phyloP scores from a whole-genome alignment of 2,329 filamentous ascomycete genomes.

The Monosporascus sp. region DNA sequence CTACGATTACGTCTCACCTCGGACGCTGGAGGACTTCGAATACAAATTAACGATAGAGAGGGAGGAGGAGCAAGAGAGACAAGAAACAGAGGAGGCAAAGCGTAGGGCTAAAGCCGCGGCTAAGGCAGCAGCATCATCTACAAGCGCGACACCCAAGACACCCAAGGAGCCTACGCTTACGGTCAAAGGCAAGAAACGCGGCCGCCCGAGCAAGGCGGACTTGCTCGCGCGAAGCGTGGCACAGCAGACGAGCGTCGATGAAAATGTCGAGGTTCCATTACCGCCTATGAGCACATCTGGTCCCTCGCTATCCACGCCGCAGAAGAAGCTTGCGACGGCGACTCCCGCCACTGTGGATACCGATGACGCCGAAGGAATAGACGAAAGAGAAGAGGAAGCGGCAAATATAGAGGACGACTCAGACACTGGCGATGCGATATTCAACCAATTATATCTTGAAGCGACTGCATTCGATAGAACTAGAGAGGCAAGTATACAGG shows the following conservation, averaged over 20 bases:
- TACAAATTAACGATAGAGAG: constrained; percentile 36
- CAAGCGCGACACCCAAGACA: constrained; percentile 2
- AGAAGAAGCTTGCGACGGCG: constrained; percentile 22
- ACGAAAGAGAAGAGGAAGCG: constrained; percentile 10
- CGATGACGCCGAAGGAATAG: constrained; percentile 13
- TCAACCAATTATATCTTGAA: constrained; percentile 20
- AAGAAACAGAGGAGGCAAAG: constrained; percentile 17
- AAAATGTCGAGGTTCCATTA: constrained; percentile 21
- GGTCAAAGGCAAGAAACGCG: constrained; percentile 13
- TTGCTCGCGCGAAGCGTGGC: constrained; percentile 15
- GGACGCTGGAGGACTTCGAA: constrained; percentile 53
- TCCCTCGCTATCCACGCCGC: constrained; percentile 34
- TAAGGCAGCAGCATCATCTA: constrained; percentile 3
- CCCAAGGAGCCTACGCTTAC: constrained; percentile 1
- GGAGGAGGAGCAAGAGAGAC: constrained; percentile 30
- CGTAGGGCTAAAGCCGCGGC: constrained; percentile 13
- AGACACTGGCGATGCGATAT: constrained; percentile 22
- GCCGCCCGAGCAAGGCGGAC: constrained; percentile 24
- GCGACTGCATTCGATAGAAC: constrained; percentile 2
- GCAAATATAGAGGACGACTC: constrained; percentile 16
- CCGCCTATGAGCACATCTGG: constrained; percentile 23
- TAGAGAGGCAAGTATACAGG: not conserved
- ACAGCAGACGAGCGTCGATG: constrained; percentile 13
- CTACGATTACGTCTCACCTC: constrained; percentile 53
- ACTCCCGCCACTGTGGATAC: not conserved